These are phyloP conservation scores for Candida sonorensis DNA, from an alignment of 805 yeast species.

Conservation along the genomic window DNA sequence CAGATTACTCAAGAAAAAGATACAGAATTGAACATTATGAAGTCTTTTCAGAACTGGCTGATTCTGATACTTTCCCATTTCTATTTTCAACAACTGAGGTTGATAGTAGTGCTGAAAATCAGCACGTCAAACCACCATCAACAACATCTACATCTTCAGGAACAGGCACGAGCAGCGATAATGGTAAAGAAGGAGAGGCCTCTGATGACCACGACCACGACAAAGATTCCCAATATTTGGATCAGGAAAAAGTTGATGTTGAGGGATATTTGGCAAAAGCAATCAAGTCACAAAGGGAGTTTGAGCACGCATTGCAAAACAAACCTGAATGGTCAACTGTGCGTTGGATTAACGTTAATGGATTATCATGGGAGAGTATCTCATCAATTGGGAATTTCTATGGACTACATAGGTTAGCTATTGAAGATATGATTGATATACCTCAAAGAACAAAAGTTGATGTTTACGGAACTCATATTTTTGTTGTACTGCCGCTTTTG, in stretches of 20 bases:
- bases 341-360: slow-evolving; percentile 53
- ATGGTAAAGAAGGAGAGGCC: too few relatives aligned
- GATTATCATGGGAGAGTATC: slow-evolving; percentile 56
- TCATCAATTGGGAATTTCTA: slow-evolving; percentile 37
- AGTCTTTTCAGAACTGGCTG: slow-evolving; percentile 22
- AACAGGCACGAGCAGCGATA: too few relatives aligned
- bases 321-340: slow-evolving; percentile 44
- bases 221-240: slow-evolving; percentile 1
- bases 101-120: slow-evolving; percentile 2
- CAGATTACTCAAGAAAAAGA: slow-evolving; percentile 41
- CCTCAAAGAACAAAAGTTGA: slow-evolving; percentile 57
- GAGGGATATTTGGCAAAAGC: slow-evolving; percentile 12
- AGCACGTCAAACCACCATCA: too few relatives aligned
- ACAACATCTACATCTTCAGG: too few relatives aligned
- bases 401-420: slow-evolving; percentile 45
- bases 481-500: slow-evolving; percentile 47
- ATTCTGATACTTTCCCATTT: too few relatives aligned
- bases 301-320: slow-evolving; percentile 25
- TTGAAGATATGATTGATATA: slow-evolving; percentile 58
- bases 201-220: too few relatives aligned
- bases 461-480: slow-evolving; percentile 43
- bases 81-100: too few relatives aligned
- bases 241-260: too few relatives aligned
- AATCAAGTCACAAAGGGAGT: slow-evolving; percentile 18
- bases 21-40: slow-evolving; percentile 40